Base-by-base conservation (phyloP, 176 grass and related monocot genomes). In the Otatea glauca region DNA sequence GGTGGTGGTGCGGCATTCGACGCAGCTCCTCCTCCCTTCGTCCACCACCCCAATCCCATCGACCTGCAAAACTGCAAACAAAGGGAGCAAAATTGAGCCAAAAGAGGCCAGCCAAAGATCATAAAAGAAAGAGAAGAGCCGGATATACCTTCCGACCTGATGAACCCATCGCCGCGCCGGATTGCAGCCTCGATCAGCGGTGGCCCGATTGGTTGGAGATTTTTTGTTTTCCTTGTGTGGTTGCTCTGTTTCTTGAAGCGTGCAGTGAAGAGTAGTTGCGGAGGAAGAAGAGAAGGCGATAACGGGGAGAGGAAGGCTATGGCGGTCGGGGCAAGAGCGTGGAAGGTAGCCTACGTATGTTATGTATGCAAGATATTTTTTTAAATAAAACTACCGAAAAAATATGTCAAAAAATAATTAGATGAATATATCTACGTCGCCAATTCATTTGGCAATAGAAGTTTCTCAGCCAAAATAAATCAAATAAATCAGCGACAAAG, bases 1-100 rank as follows among this genome's bases (percentile, higher is more conserved):
- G 51, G 84, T 85, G 81, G 90, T 95, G 49, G 93, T 86, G 76
- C 81, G 86, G 86, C 93, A 95, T 85, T 92, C 85, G 66, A 92
- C 77, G 72, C 93, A 95, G 83, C 90, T 79, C 78, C 83, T 87
- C 86, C 85, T 77, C 21, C 82, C 90, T 79, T 78, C 86, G 45
- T 77, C 90, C 77, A 62, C 17, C 58, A 77, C 71, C 11, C 49
- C 74, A 50, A 83, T 79, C 82, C 18, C 86, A 27, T 10, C 43
- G 43, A 85, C 84, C 87, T 87, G 47, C 66, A 72, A 1, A 59
- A 8, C 25, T 10, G 16, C 60, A 27, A 7, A 1, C 64, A 2
- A 21, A 9, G 10, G 1, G 24, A 66, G 29, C 12, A 70, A 9
- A 56, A 56, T 29, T 9, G 34, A 41, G 23, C 14, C 34, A 27